phyloP scores from a whole-genome alignment of 176 grass and related monocot species.

The Oryza meridionalis region DNA sequence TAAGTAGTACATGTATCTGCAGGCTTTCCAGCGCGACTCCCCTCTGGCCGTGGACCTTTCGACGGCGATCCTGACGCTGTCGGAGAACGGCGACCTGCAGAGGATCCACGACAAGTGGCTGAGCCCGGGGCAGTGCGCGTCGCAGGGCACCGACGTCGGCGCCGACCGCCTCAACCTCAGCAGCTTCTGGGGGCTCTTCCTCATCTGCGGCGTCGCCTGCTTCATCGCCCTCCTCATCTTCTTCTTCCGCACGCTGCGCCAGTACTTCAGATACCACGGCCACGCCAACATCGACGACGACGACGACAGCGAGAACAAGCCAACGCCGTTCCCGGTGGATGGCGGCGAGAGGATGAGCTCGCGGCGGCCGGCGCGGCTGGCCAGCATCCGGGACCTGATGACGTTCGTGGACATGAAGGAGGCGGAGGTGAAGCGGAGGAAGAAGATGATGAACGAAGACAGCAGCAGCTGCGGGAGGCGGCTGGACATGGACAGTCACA shows the following conservation, averaged over 20 bases:
- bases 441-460: constrained; percentile 47
- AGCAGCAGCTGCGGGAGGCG: constrained; percentile 31
- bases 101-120: constrained; percentile 98
- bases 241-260: constrained; percentile 60
- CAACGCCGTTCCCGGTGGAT: neutral
- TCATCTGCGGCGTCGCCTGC: constrained; percentile 73
- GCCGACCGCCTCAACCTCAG: constrained; percentile 52
- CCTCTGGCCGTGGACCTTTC: constrained; percentile 86
- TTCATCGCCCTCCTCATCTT: constrained; percentile 64
- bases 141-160: constrained; percentile 26
- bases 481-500: constrained; percentile 35
- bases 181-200: constrained; percentile 92
- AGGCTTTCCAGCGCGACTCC: constrained; percentile 86
- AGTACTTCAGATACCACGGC: constrained; percentile 56
- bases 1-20: no score
- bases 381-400: constrained; percentile 68
- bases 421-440: constrained; percentile 64
- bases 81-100: constrained; percentile 93
- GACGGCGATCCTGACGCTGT: constrained; percentile 89
- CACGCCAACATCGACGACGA: neutral
- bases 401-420: constrained; percentile 91
- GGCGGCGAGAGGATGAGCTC: neutral
- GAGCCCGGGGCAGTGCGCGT: constrained; percentile 37
- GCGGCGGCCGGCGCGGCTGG: constrained; percentile 47
- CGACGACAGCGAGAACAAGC: no score